Conservation (phyloP, 139 green algal genomes). For the Chlamydomonas sphaeroides region DNA sequence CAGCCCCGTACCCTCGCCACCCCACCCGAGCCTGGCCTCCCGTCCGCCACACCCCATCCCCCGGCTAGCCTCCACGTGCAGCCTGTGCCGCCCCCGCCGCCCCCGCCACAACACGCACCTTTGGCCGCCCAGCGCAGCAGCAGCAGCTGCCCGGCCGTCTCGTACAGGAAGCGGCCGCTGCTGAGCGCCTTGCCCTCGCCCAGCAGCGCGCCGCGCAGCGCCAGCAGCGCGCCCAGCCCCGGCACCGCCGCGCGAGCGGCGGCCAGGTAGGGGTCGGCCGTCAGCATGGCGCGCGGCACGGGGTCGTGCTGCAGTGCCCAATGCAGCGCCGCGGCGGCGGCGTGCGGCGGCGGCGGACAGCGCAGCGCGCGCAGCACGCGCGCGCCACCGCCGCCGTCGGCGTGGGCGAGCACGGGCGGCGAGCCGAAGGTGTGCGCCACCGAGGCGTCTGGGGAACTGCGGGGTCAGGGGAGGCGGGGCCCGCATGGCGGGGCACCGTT, state of each 20-base stretch:
- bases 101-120: background rate
- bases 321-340: constrained; percentile 47
- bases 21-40: no score
- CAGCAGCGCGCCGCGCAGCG: constrained; percentile 51
- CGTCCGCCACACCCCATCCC: no score
- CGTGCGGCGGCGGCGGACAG: no score
- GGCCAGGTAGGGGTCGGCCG: constrained; percentile 65
- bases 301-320: constrained; percentile 79
- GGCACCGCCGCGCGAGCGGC: constrained; percentile 38
- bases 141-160: constrained; percentile 53
- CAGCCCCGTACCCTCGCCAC: no score
- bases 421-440: constrained; percentile 69
- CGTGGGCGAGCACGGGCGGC: constrained; percentile 68
- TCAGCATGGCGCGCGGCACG: constrained; percentile 71
- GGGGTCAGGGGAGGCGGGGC: no score
- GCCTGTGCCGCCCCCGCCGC: no score
- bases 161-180: constrained; percentile 64
- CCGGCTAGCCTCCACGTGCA: no score
- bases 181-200: constrained; percentile 52
- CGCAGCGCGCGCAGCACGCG: constrained; percentile 45
- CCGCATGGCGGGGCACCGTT: no score
- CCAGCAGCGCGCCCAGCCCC: constrained; percentile 47
- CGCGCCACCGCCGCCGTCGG: constrained; percentile 45
- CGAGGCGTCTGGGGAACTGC: constrained; percentile 1
- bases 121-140: constrained; percentile 21